A percentile compares a stretch with the other conserved stretches of the same genome.
These are phyloP conservation scores for Suillus subalutaceus DNA, from an alignment of 768 basidiomycete species.

Conservation along the genomic window DNA sequence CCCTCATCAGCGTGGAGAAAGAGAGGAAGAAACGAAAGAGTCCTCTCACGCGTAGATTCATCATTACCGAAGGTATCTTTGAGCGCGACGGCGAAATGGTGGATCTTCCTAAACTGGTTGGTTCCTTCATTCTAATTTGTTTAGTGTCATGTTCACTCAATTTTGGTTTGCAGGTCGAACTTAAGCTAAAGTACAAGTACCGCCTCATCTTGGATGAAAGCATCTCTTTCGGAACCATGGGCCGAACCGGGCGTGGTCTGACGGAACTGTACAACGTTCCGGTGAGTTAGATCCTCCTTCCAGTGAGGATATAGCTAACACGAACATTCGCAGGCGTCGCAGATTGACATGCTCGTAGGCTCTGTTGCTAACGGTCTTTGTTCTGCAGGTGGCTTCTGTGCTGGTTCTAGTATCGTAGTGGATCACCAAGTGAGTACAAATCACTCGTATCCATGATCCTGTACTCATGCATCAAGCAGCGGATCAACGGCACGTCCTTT, in stretches of 20 bases:
- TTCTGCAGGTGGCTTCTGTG: constrained; percentile 93
- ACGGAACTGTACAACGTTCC: constrained; percentile 95
- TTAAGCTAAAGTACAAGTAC: constrained; percentile 96
- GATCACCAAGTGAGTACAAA: constrained; percentile 73
- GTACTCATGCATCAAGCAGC: constrained; percentile 44
- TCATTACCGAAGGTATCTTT: constrained; percentile 96
- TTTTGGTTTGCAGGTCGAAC: constrained; percentile 65
- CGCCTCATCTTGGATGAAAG: constrained; percentile 93
- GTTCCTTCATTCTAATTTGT: constrained; percentile 28
- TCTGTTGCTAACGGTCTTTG: constrained; percentile 84
- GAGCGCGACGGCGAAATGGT: constrained; percentile 92
- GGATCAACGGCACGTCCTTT: constrained; percentile 93
- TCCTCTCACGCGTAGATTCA: constrained; percentile 88
- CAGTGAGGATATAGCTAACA: constrained; percentile 7
- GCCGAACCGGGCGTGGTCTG: constrained; percentile 90
- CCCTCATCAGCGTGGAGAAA: constrained; percentile 81
- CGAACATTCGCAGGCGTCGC: constrained; percentile 58
- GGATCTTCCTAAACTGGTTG: constrained; percentile 88
- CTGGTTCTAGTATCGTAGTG: constrained; percentile 79
- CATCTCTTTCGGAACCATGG: constrained; percentile 91
- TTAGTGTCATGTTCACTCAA: constrained; percentile 6
- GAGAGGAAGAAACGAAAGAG: constrained; percentile 83
- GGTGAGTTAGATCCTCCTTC: constrained; percentile 46
- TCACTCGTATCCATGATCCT: neutral
- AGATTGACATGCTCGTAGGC: constrained; percentile 95